Percentiles rank a stretch among this genome's conserved stretches.
These are phyloP conservation scores for Talaromyces borbonicus DNA, from an alignment of 495 filamentous ascomycete species.

Conservation along the genomic window DNA sequence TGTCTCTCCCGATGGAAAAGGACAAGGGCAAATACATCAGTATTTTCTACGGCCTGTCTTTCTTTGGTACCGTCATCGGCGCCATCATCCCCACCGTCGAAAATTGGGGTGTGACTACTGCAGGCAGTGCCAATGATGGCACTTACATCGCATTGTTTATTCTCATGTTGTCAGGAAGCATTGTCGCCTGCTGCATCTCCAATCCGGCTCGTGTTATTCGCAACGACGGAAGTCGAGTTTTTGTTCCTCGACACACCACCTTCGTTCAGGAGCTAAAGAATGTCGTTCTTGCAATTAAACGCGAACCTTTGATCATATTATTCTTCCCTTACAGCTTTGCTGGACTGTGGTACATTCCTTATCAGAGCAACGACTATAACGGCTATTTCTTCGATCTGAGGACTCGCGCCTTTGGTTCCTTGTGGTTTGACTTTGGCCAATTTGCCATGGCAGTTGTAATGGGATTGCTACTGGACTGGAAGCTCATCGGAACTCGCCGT, in stretches of 20 bases:
- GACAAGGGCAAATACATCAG: conserved; percentile 13
- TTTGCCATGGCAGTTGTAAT: conserved; percentile 10
- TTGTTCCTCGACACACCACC: conserved; percentile 10
- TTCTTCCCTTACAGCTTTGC: conserved; percentile 13
- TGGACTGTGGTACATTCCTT: conserved; percentile 12
- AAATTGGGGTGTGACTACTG: conserved; percentile 12
- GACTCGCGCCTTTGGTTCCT: conserved; percentile 10
- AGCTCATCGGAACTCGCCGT: conserved; percentile 8
- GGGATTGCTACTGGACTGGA: conserved; percentile 9
- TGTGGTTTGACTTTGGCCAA: conserved; percentile 14
- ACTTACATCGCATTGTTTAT: conserved; percentile 14
- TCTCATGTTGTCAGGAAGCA: conserved; percentile 10
- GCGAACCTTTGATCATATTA: conserved; percentile 10
- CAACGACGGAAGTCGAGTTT: conserved; percentile 9
- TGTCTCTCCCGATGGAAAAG: conserved; percentile 12
- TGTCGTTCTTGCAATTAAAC: conserved; percentile 8
- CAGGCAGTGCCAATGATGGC: conserved; percentile 11
- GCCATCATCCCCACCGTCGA: conserved; percentile 13
- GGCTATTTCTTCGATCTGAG: conserved; percentile 11
- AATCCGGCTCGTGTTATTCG: conserved; percentile 10
- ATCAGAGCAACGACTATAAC: conserved; percentile 12
- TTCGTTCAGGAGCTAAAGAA: conserved; percentile 12
- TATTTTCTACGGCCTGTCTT: conserved; percentile 12
- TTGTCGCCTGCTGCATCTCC: conserved; percentile 11
- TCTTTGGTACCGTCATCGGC: conserved; percentile 12